Conservation (phyloP, 1,284 basidiomycete genomes). For the Cutaneotrichosporon sp. region DNA sequence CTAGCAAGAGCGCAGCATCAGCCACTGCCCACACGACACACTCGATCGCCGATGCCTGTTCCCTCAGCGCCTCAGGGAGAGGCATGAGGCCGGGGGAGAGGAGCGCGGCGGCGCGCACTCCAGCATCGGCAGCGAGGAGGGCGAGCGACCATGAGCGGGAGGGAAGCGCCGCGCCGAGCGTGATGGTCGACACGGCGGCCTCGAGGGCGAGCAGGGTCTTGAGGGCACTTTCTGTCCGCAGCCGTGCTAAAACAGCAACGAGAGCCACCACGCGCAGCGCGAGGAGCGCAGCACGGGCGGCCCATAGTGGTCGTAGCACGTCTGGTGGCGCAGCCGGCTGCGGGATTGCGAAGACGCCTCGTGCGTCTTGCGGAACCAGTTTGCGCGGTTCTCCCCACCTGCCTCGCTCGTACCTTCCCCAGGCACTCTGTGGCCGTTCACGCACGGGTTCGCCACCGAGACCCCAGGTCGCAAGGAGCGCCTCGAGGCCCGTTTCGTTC, state of each 20-base stretch:
- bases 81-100: not conserved
- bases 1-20: not conserved
- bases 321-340: not conserved
- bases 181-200: constrained; percentile 8
- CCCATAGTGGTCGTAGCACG: constrained; percentile 5
- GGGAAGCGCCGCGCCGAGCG: constrained; percentile 12
- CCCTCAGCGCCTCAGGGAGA: not conserved
- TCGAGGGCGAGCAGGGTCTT: constrained; percentile 12
- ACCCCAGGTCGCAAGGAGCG: constrained; percentile 44
- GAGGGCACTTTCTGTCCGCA: not conserved
- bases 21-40: not conserved
- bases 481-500: constrained; percentile 48
- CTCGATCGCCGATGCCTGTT: not conserved
- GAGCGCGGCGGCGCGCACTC: constrained; percentile 8
- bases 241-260: not conserved
- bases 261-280: constrained; percentile 9
- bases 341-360: constrained; percentile 1
- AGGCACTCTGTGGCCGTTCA: not conserved
- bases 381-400: not conserved
- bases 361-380: not conserved
- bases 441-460: constrained; percentile 17
- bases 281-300: constrained; percentile 9
- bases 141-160: constrained; percentile 11
- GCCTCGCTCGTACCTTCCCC: not conserved
- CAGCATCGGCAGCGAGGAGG: constrained; percentile 14